Evolutionary conservation across 2,329 filamentous ascomycete species (phyloP), one percentile per base, ranked within the genome.

Genomic region (Passalora sequoiae): DNA sequence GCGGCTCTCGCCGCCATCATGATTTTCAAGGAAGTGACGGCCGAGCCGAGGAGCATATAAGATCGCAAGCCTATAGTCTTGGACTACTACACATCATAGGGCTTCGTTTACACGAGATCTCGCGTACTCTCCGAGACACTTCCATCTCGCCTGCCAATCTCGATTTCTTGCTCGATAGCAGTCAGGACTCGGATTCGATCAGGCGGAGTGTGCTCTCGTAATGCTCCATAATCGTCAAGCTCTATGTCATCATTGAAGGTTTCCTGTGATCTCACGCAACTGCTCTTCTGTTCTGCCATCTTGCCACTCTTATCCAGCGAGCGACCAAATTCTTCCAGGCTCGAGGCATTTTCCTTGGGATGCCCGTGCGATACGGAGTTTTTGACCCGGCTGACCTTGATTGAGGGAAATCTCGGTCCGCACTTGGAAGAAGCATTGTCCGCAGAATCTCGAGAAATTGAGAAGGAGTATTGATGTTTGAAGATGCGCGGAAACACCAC

Each of bases 401-500:
- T 28, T n/a, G 31, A 17, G 22, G 21, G 30, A 17, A 17, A 36
- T 8, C 15, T 33, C n/a, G 30, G 29, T n/a, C 6, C 36, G 7
- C 30, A 17, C 9, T 17, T n/a, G 25, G n/a, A 7, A 29, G 20
- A 32, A 13, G 13, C 6, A 6, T 27, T 15, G 7, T 40, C 17
- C n/a, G n/a, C n/a, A n/a, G 17, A 4, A 7, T 16, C 12, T 22
- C 36, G 31, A 2, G 31, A 33, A n/a, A 36, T 6, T 7, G 19
- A 36, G 5, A 21, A 21, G 7, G 33, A 21, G 17, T 21, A n/a
- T 8, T 22, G 19, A 8, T 4, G 33, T 33, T 37, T 46, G 46
- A 68, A 53, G 19, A 68, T 43, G 2, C 47, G 45, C 1, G 67
- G 67, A 29, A 67, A 59, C 40, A 62, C 56, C 58, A 19, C 59